Conservation (phyloP, 1,284 basidiomycete species). For the Peniophora sp. region DNA sequence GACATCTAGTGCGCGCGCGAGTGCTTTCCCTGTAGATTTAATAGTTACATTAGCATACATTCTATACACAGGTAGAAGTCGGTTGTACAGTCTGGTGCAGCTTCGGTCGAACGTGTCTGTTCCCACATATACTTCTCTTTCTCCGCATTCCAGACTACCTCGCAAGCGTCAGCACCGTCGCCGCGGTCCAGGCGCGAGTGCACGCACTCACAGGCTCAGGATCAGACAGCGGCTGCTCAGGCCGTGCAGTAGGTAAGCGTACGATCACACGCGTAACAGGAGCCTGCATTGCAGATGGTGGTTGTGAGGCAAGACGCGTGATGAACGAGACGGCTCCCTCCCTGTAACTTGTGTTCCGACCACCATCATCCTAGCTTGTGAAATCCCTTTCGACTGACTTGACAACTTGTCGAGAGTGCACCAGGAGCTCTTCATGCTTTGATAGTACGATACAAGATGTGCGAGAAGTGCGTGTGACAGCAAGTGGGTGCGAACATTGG, state of each 20-base stretch:
- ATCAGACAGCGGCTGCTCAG: conserved; percentile 53
- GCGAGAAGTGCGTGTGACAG: too few relatives aligned
- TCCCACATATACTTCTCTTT: conserved; percentile 81
- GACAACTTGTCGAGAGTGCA: too few relatives aligned
- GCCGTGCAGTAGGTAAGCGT: conserved; percentile 66
- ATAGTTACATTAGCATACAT: not conserved
- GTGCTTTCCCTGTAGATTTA: conserved; percentile 56
- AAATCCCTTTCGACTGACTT: too few relatives aligned
- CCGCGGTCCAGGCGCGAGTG: conserved; percentile 4
- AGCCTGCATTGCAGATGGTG: too few relatives aligned
- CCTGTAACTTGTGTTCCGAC: too few relatives aligned
- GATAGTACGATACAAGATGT: too few relatives aligned
- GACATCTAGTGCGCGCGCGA: conserved; percentile 69
- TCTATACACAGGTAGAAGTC: conserved; percentile 42
- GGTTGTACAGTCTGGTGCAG: conserved; percentile 57
- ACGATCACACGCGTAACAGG: conserved; percentile 49
- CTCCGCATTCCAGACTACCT: conserved; percentile 77
- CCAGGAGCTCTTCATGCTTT: too few relatives aligned
- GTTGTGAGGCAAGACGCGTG: too few relatives aligned
- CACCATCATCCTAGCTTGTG: too few relatives aligned
- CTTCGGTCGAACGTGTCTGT: conserved; percentile 67
- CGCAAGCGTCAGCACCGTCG: not conserved
- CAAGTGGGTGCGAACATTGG: too few relatives aligned
- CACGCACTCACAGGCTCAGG: conserved; percentile 54
- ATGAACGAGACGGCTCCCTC: too few relatives aligned